These are phyloP conservation scores for Verbascum thapsus DNA, from an alignment of 257 asterid species.

Conservation along the genomic window DNA sequence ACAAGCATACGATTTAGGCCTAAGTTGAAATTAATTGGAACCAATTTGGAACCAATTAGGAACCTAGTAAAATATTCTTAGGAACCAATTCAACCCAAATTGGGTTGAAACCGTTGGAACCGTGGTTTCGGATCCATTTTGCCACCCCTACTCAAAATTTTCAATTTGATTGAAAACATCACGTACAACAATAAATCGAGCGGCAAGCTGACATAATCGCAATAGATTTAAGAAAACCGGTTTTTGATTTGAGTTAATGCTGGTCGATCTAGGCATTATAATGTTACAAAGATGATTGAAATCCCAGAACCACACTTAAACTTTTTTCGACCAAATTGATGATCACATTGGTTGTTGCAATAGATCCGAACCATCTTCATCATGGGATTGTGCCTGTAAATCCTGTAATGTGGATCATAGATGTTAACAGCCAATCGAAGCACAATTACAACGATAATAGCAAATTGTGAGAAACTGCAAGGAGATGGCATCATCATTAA, in stretches of 20 bases:
- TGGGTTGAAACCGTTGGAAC: too few species aligned
- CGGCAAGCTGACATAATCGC: conserved; percentile 31
- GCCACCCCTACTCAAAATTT: conserved; percentile 31
- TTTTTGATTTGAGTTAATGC: too few species aligned
- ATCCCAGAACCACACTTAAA: background rate
- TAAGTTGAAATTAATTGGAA: too few species aligned
- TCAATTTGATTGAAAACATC: conserved; percentile 34
- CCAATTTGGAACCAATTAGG: too few species aligned
- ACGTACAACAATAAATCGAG: conserved; percentile 24
- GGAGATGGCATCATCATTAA: too few species aligned
- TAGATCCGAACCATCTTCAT: conserved; percentile 64
- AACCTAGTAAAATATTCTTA: too few species aligned
- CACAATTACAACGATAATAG: too few species aligned
- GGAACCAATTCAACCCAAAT: too few species aligned
- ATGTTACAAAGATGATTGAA: conserved; percentile 28
- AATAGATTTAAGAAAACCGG: conserved; percentile 4
- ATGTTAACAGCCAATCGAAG: background rate
- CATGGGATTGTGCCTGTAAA: conserved; percentile 60
- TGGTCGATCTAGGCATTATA: conserved; percentile 28
- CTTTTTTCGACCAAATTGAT: conserved; percentile 16
- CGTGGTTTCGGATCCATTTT: too few species aligned
- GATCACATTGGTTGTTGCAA: conserved; percentile 53
- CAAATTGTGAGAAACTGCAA: too few species aligned
- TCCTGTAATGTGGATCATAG: conserved; percentile 49
- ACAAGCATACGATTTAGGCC: too few species aligned